Evolutionary conservation across 192 early-diverging fungal genomes (phyloP), one percentile per base, ranked within the genome.

Genomic region (Podila minutissima): DNA sequence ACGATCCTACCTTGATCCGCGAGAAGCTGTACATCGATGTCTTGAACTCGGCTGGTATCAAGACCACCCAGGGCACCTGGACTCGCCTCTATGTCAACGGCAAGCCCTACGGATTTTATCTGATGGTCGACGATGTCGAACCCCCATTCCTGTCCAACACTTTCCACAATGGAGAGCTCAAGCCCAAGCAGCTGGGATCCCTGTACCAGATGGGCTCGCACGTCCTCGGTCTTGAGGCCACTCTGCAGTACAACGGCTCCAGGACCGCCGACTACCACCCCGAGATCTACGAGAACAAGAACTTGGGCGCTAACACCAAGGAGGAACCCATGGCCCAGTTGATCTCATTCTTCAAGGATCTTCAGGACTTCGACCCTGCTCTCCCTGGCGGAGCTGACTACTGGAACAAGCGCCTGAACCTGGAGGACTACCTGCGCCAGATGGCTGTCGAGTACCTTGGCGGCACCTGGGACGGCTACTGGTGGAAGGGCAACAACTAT

Each of bases 1-100:
- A 46, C n/a, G 84, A 85, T 49, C 84, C 84, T 5, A 77, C 74
- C 20, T 69, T 74, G 59, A 73, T 82, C 9, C 74, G 84, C 29
- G 84, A 85, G 58, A 82, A 82, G 46, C n/a, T 82, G 0, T 82
- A 82, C 24, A 78, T 82, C 32, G 84, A 85, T 51, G 63, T 71
- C 24, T 61, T 85, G 12, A 73, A 77, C 35, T 49, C 81, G 9
- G 53, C 71, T 19, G 62, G 63, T 32, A 29, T 74, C 37, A 66
- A 41, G 11, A 64, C 74, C 13, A 49, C 79, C 11, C 72, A 73
- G 29, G 58, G 55, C 37, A 69, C 74, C 4, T 78, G 75, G 60
- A 74, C 60, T 7, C 72, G 82, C 51, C 62, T 86, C 20, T 75
- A 84, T 55, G 62, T 86, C 4, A 86, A 86, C 41, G 59, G 74